Percentiles rank a stretch among this genome's conserved stretches.
Conservation (phyloP, 768 basidiomycete genomes). For the Suillus cothurnatus region DNA sequence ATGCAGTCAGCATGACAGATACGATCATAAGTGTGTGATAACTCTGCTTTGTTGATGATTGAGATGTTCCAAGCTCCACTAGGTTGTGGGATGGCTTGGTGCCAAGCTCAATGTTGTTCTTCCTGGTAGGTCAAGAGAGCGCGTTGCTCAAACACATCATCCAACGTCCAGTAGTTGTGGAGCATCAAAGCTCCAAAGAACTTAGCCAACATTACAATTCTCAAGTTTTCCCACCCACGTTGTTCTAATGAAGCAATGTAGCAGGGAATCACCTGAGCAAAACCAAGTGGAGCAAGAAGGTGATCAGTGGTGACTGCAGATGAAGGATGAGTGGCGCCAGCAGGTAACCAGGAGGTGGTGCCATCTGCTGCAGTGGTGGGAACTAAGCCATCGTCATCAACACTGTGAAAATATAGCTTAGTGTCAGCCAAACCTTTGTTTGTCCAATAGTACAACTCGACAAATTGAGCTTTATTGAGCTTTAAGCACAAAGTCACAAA, state of each 20-base stretch:
- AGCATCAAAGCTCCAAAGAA: no score
- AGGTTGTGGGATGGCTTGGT: no score
- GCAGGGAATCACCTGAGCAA: background rate
- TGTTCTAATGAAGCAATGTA: background rate
- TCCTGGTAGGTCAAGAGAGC: background rate
- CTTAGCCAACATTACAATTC: no score
- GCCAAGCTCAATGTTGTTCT: no score
- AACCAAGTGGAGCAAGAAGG: background rate
- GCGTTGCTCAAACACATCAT: background rate
- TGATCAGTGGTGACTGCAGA: background rate
- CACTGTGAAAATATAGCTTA: background rate
- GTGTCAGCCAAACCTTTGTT: background rate
- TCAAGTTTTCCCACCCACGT: no score
- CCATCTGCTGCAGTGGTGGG: background rate
- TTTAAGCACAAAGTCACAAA: background rate
- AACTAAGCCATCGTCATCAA: background rate
- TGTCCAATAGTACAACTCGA: background rate
- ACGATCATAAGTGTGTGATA: background rate
- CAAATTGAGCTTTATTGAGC: background rate
- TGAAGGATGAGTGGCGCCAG: no score
- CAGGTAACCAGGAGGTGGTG: background rate
- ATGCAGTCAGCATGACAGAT: background rate
- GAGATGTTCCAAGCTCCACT: no score
- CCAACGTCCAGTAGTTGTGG: background rate
- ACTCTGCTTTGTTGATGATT: no score